A percentile compares a stretch with the other conserved stretches of the same genome.
These are phyloP conservation scores for Neurospora pannonica DNA, from an alignment of 495 filamentous ascomycete species.

Conservation along the genomic window DNA sequence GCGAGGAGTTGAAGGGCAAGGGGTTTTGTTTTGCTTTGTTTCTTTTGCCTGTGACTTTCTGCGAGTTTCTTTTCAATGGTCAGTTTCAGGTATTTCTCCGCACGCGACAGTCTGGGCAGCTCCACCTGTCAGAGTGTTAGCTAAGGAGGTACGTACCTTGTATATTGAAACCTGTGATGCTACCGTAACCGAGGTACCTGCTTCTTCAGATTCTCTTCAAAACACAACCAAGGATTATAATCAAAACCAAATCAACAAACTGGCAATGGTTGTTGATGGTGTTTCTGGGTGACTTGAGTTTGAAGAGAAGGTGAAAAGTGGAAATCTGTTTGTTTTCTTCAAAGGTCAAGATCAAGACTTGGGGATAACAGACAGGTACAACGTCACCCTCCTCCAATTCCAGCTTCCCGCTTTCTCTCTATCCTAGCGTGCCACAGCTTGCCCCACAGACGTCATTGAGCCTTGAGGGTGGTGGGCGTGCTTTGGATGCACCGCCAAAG, in stretches of 20 bases:
- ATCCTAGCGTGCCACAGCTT: slow-evolving; percentile 4
- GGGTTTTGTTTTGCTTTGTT: neutral
- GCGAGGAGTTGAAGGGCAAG: neutral
- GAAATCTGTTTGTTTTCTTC: neutral
- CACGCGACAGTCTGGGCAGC: neutral
- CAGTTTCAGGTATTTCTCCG: neutral
- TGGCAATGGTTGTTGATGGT: neutral
- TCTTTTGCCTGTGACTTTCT: neutral
- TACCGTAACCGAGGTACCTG: neutral
- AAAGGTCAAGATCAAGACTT: neutral
- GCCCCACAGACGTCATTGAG: slow-evolving; percentile 13
- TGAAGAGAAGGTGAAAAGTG: neutral
- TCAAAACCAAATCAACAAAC: neutral
- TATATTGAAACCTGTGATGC: neutral
- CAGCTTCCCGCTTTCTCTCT: neutral
- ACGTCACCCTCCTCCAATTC: neutral
- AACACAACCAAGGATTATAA: neutral
- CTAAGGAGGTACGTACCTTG: neutral
- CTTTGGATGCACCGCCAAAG: neutral
- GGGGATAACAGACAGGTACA: neutral
- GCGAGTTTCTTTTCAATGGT: neutral
- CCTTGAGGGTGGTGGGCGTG: neutral
- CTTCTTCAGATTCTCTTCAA: neutral
- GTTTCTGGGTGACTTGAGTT: neutral
- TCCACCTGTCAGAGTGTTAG: neutral